Base-by-base conservation (phyloP, 140 eudicot genomes). In the Ambrosia hybrid region DNA sequence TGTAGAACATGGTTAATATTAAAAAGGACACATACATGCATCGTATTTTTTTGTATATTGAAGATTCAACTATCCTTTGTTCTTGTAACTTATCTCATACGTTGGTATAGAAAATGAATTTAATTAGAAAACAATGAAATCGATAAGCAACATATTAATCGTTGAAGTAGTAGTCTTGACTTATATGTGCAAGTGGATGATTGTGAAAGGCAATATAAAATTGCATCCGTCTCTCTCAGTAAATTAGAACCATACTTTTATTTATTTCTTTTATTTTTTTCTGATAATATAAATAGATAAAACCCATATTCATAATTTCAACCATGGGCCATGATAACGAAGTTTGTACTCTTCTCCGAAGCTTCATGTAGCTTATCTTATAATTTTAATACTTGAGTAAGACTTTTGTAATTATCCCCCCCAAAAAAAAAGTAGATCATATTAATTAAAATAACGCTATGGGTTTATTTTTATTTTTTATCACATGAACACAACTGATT, bases 111-210 rank as follows among this genome's bases (percentile, higher is more conserved):
- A 62, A 62, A 62, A 62, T 3, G 67, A 62, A 49, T 2, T 62
- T 0, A 37, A 33, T 34, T 11, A 37, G 49, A 62, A 34, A 36
- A 36, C 48, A 62, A 61, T 61, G 67, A 61, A 60, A 36, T 1
- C 12, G 16, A 8, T 16, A 15, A 56, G 36, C 61, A 56, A 56
- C 61, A 15, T 56, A 56, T 16, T 56, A 56, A 56, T 56, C 61
- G 61, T 61, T 61, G 46, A 36, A 61, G 34, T 9, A 61, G 46
- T 11, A 61, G 67, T 61, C 46, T 33, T 61, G 67, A 61, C 67
- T 61, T 46, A 61, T 61, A 61, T 4, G 36, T 62, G 49, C 49
- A 62, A 62, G 67, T 62, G 67, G 67, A 62, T 62, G 67, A 62
- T 36, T 37, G 12, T 36, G 48, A 62, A 62, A 62, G 13, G 49